These are phyloP conservation scores for Starmerella scarabaei DNA, from an alignment of 805 yeast species.

Conservation along the genomic window DNA sequence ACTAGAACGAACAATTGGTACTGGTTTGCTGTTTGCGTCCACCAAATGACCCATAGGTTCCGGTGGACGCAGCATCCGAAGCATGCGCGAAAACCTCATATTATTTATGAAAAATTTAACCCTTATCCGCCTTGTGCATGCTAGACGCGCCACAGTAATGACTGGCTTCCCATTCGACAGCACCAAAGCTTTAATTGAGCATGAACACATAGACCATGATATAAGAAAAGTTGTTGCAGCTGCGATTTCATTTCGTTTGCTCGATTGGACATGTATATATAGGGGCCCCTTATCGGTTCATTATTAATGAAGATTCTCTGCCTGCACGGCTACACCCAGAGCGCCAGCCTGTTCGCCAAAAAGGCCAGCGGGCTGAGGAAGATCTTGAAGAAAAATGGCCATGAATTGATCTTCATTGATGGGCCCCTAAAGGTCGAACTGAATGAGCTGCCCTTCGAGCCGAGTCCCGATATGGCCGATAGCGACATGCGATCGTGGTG, in stretches of 20 bases:
- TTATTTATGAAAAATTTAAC: not conserved
- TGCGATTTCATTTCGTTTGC: no score
- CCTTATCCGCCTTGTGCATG: not conserved
- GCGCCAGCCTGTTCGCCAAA: constrained; percentile 68
- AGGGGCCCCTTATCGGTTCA: no score
- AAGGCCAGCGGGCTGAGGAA: constrained; percentile 85
- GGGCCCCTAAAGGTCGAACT: constrained; percentile 59
- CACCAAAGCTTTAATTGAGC: no score
- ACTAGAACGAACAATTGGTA: constrained; percentile 3
- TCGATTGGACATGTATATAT: no score
- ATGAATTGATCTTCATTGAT: constrained; percentile 62
- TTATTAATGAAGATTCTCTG: constrained; percentile 46
- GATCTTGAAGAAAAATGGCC: constrained; percentile 48
- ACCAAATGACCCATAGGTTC: constrained; percentile 4
- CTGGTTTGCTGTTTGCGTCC: constrained; percentile 1
- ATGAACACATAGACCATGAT: no score
- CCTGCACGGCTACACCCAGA: constrained; percentile 73
- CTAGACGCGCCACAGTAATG: no score
- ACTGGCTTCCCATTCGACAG: no score
- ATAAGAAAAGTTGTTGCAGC: no score
- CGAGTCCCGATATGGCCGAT: constrained; percentile 21
- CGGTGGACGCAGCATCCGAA: constrained; percentile 2
- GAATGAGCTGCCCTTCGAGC: constrained; percentile 61
- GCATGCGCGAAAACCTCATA: constrained; percentile 1
- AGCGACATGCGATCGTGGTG: constrained; percentile 59